Base-by-base conservation (phyloP, 345 rosid genomes). In the Diplotaxis tenuifolia region DNA sequence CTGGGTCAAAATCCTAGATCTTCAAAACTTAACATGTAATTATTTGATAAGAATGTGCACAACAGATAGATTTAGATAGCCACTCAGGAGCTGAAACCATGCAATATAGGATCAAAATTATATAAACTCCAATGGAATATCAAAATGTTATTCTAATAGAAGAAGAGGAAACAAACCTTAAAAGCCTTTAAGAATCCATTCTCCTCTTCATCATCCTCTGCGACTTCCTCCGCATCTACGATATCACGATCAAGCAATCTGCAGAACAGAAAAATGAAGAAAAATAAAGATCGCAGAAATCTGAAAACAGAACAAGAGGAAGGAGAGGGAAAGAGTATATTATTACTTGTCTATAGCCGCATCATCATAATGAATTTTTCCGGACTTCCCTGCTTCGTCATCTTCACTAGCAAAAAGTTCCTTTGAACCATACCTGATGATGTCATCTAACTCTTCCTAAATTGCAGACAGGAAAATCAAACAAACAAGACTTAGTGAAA, bases 401-500 rank as follows among this genome's bases (percentile, higher is more conserved):
- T 88, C 94, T 82, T 96, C 98, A 68, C 92, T 96, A 53, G 91
- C 92, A 86, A 96, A 96, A 62, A 96, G 85, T 78, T 96, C 99
- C 84, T 89, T 92, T 55, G 99, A 96, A 68, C 99, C 99, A 79
- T 92, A 92, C 77, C 98, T 88, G 75, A 96, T 89, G 68, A 92
- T 96, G 82, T 96, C 98, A 84, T 96, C 99, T 56, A 96, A 76
- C 80, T 96, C 97, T 82, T 96, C 98, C 99, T 96, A 81, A 50
- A 74, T 64, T 36, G 73, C 34, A 81, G 70, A 34, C 20, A 70
- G 55, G 20, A 36, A 61, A 42, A 58, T 15, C 65, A 77, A 65
- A 28, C 57, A 66, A 45, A 60, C 21, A 38, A 60, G 22, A 67
- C 18, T 72, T 29, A 22, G 59, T 60, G 16, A 20, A 55, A 66